Base-by-base conservation (phyloP, 148 eudicot species). In the Simmondsia chinensis region DNA sequence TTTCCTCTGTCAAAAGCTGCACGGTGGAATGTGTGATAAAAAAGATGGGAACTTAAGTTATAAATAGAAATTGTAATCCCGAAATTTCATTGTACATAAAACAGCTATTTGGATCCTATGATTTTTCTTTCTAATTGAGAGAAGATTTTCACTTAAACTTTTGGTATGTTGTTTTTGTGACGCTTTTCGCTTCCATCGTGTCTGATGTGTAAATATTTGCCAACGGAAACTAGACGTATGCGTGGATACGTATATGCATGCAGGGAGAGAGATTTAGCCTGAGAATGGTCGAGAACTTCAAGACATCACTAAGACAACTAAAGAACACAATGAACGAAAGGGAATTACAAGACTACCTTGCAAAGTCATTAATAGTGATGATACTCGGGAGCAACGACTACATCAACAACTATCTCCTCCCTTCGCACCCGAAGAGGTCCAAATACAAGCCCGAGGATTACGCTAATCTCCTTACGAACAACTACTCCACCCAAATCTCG, bases 311-410 rank as follows among this genome's bases (percentile, higher is more conserved):
- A 55, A 64, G 38, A 39, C 64, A 67, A 56, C 29, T 87, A 44
- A 48, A 40, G 54, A 57, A 43, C 25, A 65, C 30, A 23, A 61
- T 66, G 63, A 62, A 20, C n/a, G 80, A 70, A 0, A 23, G 35
- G 13, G 65, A 79, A 1, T 37, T 76, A 36, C 48, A 39, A 9
- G 55, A 39, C 18, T 63, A 74, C 44, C 57, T 83, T 39, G 51
- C 55, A 1, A 77, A 72, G 54, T 58, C 86, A 18, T 66, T 83
- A 11, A 80, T 44, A 10, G 60, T 83, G 28, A 52, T 87, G 48
- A 56, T 69, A 2, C 58, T 74, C 3, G 96, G 96, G 5, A 83
- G 88, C 71, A 87, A 87, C 46, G 96, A 87, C 65, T 87, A 87
- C 60, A 52, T 85, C 36, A 85, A 85, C 53, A 85, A 85, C 38